Evolutionary conservation across 2,329 filamentous ascomycete species (phyloP).

Genomic region (Phaeophleospora eucalypticola): DNA sequence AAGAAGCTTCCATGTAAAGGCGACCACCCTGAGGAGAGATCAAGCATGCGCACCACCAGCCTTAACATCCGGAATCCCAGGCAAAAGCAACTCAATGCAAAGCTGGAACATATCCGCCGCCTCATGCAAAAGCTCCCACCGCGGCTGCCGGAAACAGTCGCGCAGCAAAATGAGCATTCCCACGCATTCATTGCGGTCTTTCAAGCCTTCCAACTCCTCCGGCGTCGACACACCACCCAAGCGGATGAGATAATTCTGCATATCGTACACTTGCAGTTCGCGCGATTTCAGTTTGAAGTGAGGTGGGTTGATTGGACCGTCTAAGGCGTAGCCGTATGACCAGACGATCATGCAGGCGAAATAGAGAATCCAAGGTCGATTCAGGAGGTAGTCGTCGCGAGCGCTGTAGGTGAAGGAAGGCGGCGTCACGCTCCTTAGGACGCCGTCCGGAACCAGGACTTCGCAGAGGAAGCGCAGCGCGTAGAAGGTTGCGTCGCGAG

Average conservation of each 20-base stretch:
- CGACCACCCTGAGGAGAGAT: not conserved
- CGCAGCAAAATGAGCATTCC: slow-evolving; percentile 77
- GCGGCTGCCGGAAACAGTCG: slow-evolving; percentile 73
- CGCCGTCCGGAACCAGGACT: slow-evolving; percentile 65
- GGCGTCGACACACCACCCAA: slow-evolving; percentile 70
- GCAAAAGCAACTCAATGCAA: slow-evolving; percentile 63
- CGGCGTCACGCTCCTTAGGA: slow-evolving; percentile 27
- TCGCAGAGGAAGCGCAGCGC: slow-evolving; percentile 82
- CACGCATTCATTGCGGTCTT: slow-evolving; percentile 76
- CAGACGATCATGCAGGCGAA: slow-evolving; percentile 89
- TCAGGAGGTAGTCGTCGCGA: slow-evolving; percentile 81
- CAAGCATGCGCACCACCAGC: too few relatives aligned
- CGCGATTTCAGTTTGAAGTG: slow-evolving; percentile 52
- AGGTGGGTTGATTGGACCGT: slow-evolving; percentile 57
- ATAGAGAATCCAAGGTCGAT: slow-evolving; percentile 92
- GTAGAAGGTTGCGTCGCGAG: slow-evolving; percentile 87
- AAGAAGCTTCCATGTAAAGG: not conserved
- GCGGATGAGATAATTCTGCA: slow-evolving; percentile 71
- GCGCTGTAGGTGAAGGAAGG: slow-evolving; percentile 63
- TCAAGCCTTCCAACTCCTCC: slow-evolving; percentile 68
- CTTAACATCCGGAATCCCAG: slow-evolving; percentile 21
- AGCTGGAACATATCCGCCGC: slow-evolving; percentile 75
- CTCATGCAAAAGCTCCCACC: slow-evolving; percentile 90
- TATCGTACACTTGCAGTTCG: slow-evolving; percentile 67
- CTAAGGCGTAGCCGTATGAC: slow-evolving; percentile 88